Evolutionary conservation across 345 rosid genomes (phyloP).

Genomic region (Rhodamnia argentea): DNA sequence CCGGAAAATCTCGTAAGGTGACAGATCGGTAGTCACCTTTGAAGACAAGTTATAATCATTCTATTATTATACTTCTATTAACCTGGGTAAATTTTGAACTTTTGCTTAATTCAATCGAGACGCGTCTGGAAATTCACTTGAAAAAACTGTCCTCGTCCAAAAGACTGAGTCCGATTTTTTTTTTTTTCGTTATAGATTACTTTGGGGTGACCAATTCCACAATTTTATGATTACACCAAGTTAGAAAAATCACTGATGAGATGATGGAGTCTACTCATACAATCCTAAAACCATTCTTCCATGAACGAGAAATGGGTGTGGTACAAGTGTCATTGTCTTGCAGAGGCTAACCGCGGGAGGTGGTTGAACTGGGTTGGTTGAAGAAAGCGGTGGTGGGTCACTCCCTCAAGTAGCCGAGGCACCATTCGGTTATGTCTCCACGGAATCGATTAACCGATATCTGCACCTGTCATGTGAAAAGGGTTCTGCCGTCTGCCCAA

Average conservation of each 20-base stretch:
- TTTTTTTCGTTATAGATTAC: too few species aligned
- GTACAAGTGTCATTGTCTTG: background rate
- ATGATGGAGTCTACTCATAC: background rate
- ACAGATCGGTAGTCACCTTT: too few species aligned
- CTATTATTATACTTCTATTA: too few species aligned
- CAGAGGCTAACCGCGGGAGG: fast-evolving
- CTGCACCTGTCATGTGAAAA: background rate
- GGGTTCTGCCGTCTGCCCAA: background rate
- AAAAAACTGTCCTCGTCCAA: background rate
- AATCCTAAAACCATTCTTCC: background rate
- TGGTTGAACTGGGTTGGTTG: too few species aligned
- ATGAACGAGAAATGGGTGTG: background rate
- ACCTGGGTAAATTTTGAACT: too few species aligned
- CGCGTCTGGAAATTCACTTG: background rate
- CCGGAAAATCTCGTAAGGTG: background rate
- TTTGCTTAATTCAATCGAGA: background rate
- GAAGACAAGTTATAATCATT: too few species aligned
- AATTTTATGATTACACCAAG: background rate
- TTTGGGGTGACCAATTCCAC: background rate
- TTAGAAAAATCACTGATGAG: background rate
- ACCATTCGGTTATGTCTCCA: background rate
- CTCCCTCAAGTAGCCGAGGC: background rate
- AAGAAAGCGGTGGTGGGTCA: background rate
- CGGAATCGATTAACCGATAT: background rate
- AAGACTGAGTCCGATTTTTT: background rate